Conservation (phyloP, 345 rosid genomes). For the Draba incana region DNA sequence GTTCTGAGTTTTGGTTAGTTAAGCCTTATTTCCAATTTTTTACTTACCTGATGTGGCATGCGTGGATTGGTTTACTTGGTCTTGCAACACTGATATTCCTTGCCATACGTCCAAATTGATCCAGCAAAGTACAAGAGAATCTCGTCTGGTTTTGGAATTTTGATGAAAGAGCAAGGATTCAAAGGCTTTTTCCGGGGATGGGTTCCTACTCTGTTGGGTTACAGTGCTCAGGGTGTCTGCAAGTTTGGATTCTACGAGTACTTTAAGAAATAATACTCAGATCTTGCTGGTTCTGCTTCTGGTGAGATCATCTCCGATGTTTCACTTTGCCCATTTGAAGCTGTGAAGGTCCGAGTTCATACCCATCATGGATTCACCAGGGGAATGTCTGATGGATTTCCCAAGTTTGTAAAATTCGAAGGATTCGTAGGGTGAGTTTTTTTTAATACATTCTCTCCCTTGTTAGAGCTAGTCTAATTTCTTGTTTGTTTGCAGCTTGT, state of each 20-base stretch:
- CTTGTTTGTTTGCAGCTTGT: slow-evolving; percentile 59
- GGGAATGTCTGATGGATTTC: slow-evolving; percentile 92
- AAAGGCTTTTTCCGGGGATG: slow-evolving; percentile 97
- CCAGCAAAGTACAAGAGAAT: slow-evolving; percentile 94
- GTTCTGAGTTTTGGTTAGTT: too few species aligned
- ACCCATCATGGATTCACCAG: slow-evolving; percentile 99
- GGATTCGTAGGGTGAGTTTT: slow-evolving; percentile 86
- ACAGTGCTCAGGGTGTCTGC: slow-evolving; percentile 99
- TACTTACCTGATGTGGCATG: too few species aligned
- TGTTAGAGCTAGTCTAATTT: slow-evolving; percentile 7
- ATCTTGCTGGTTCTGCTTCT: slow-evolving; percentile 97
- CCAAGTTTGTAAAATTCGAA: slow-evolving; percentile 89
- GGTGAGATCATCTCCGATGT: slow-evolving; percentile 94
- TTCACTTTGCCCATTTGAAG: slow-evolving; percentile 98
- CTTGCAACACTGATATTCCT: slow-evolving; percentile 12
- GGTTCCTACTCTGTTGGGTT: slow-evolving; percentile 97
- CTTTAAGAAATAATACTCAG: slow-evolving; percentile 92
- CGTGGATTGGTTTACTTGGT: slow-evolving; percentile 21
- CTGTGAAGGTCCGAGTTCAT: slow-evolving; percentile 98
- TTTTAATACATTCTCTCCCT: slow-evolving; percentile 3
- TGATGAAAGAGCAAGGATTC: slow-evolving; percentile 86
- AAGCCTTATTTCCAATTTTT: too few species aligned
- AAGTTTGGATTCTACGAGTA: slow-evolving; percentile 97
- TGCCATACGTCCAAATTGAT: slow-evolving; percentile 67
- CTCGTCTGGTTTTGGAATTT: slow-evolving; percentile 85